Evolutionary conservation across 805 yeast species (phyloP).

Genomic region (Pichia nanzhaoensis): DNA sequence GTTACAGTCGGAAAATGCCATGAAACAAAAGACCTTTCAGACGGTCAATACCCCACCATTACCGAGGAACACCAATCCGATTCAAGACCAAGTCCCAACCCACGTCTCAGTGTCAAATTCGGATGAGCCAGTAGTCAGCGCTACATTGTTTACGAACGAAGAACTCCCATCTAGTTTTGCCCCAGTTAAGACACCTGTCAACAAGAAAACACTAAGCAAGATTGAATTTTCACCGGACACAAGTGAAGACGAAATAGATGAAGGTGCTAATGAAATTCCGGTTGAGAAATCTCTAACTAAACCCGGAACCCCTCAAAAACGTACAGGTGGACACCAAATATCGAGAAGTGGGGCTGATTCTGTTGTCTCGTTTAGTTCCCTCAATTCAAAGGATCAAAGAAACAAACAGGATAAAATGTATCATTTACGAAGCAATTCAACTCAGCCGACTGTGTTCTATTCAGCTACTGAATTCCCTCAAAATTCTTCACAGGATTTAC

Average conservation of each 20-base stretch:
- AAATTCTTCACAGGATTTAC: neutral
- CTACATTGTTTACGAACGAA: conserved; percentile 18
- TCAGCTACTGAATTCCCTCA: conserved; percentile 34
- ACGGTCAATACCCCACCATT: conserved; percentile 10
- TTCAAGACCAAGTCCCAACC: conserved; percentile 24
- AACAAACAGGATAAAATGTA: conserved; percentile 19
- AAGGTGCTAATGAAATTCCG: neutral
- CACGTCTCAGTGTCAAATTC: conserved; percentile 13
- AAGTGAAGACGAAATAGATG: conserved; percentile 22
- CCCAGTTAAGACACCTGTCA: neutral
- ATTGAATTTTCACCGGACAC: conserved; percentile 8
- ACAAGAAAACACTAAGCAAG: neutral
- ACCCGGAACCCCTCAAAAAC: neutral
- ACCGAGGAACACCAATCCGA: too few relatives aligned
- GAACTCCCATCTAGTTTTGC: neutral
- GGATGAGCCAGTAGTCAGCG: conserved; percentile 5
- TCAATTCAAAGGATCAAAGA: conserved; percentile 5
- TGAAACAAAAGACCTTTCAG: neutral
- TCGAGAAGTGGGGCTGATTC: conserved; percentile 6
- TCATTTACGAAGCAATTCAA: conserved; percentile 21
- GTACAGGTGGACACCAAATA: neutral
- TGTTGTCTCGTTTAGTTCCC: conserved; percentile 10
- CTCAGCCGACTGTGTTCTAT: conserved; percentile 30
- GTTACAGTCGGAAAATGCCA: conserved; percentile 11
- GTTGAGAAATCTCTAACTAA: neutral